These are phyloP conservation scores for Diplodia corticola DNA, from an alignment of 2,329 filamentous ascomycete species.

Conservation along the genomic window DNA sequence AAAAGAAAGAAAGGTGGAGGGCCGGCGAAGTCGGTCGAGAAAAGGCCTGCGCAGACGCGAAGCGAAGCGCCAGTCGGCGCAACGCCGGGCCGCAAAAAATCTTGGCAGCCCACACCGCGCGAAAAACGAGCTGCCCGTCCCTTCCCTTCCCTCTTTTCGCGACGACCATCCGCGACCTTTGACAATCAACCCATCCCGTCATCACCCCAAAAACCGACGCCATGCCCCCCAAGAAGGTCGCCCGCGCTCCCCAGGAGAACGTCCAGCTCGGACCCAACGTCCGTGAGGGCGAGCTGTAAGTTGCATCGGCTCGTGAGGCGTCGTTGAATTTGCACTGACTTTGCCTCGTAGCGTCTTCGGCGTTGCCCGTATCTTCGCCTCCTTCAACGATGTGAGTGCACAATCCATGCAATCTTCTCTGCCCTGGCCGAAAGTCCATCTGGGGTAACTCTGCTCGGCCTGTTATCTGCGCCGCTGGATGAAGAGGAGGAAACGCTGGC, in stretches of 20 bases:
- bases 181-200: conserved; percentile 35
- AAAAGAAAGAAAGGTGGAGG: neutral
- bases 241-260: conserved; percentile 85
- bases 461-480: neutral
- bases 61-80: conserved; percentile 14
- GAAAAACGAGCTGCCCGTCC: conserved; percentile 2
- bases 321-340: neutral
- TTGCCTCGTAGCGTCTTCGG: conserved; percentile 69
- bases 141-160: neutral
- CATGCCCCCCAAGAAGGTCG: conserved; percentile 87
- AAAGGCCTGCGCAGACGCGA: conserved; percentile 13
- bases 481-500: neutral
- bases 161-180: conserved; percentile 18
- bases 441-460: neutral
- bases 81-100: conserved; percentile 16
- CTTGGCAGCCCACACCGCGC: conserved; percentile 22
- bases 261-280: conserved; percentile 89
- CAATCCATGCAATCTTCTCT: neutral
- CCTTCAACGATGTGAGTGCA: conserved; percentile 53
- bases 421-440: neutral
- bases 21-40: neutral
- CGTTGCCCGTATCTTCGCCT: conserved; percentile 97
- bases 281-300: conserved; percentile 73
- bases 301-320: neutral
- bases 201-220: conserved; percentile 45